A percentile compares a stretch with the other conserved stretches of the same genome.
Evolutionary conservation across 2,329 filamentous ascomycete species (phyloP).

Genomic region (Fusarium sp.): DNA sequence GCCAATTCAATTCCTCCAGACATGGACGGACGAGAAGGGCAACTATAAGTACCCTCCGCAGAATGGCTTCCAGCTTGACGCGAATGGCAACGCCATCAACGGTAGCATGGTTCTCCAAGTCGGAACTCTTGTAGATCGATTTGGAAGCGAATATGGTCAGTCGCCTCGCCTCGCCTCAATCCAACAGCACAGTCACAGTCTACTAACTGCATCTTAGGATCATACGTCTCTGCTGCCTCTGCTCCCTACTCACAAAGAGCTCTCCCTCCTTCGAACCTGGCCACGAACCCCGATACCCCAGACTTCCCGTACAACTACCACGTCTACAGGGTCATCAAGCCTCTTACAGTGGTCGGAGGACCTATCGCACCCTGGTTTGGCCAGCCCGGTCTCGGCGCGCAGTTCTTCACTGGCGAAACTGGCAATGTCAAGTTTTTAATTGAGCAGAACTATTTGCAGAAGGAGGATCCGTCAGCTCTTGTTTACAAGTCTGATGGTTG

Average conservation of each 20-base stretch:
- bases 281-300: constrained; percentile 44
- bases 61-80: constrained; percentile 52
- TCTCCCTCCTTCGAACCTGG: constrained; percentile 57
- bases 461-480: constrained; percentile 29
- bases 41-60: constrained; percentile 51
- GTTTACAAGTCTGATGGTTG: constrained; percentile 20
- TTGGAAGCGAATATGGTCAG: constrained; percentile 56
- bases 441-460: constrained; percentile 26
- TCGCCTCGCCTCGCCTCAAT: background rate
- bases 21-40: constrained; percentile 44
- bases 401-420: constrained; percentile 44
- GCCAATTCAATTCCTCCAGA: constrained; percentile 51
- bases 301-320: constrained; percentile 59
- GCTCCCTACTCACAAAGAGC: constrained; percentile 58
- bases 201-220: constrained; percentile 30
- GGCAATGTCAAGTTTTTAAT: constrained; percentile 35
- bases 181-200: background rate
- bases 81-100: constrained; percentile 48
- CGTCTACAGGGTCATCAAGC: constrained; percentile 55
- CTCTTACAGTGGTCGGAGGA: constrained; percentile 53
- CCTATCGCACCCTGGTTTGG: constrained; percentile 61
- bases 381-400: constrained; percentile 57
- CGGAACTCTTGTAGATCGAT: constrained; percentile 58
- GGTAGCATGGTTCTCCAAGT: constrained; percentile 52
- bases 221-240: constrained; percentile 53